Conservation (phyloP, 805 yeast species). For the Metschnikowia cubensis region DNA sequence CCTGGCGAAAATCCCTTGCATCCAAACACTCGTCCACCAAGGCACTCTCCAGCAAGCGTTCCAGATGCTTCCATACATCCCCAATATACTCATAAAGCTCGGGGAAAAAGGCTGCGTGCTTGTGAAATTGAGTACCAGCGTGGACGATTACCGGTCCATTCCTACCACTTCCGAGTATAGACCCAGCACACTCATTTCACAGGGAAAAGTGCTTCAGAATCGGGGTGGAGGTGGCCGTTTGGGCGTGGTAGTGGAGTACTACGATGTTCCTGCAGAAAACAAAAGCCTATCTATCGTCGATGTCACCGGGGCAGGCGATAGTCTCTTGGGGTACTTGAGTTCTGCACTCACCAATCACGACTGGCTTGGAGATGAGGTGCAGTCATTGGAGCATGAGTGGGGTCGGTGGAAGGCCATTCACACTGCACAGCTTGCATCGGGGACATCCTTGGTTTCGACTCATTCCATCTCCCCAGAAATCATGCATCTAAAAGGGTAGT, state of each 20-base stretch:
- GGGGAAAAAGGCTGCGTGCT: conserved; percentile 61
- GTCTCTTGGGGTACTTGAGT: conserved; percentile 63
- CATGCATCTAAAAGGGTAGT: neutral
- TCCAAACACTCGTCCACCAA: conserved; percentile 24
- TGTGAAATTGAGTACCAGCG: conserved; percentile 32
- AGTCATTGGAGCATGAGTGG: conserved; percentile 34
- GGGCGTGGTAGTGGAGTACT: conserved; percentile 65
- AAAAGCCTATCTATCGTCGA: conserved; percentile 41
- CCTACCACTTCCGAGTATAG: conserved; percentile 29
- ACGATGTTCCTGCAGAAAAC: conserved; percentile 38
- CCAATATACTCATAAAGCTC: conserved; percentile 60
- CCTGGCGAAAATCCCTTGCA: conserved; percentile 14
- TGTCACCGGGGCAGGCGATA: conserved; percentile 90
- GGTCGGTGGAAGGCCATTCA: conserved; percentile 32
- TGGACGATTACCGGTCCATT: conserved; percentile 29
- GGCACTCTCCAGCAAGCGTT: conserved; percentile 66
- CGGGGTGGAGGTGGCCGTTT: conserved; percentile 9
- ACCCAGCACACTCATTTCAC: conserved; percentile 24
- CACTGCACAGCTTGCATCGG: conserved; percentile 41
- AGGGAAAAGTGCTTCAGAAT: conserved; percentile 11
- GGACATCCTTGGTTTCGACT: conserved; percentile 16
- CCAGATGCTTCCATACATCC: conserved; percentile 70
- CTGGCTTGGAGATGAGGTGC: conserved; percentile 26
- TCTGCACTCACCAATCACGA: conserved; percentile 27
- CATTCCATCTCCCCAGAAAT: conserved; percentile 10